phyloP scores from a whole-genome alignment of 2,329 filamentous ascomycete genomes.

The Berkeleyomyces rouxiae region DNA sequence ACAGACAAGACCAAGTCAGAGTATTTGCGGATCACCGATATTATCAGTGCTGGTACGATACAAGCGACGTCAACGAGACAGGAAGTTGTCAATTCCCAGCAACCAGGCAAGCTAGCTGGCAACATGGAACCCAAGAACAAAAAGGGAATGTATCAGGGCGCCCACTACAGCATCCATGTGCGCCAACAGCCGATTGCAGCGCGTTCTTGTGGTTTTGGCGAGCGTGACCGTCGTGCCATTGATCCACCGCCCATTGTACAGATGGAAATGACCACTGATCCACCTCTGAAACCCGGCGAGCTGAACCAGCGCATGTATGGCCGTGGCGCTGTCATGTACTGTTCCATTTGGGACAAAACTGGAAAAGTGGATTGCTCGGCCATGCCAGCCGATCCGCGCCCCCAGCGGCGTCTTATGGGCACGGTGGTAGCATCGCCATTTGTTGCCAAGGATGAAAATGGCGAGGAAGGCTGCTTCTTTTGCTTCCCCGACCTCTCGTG shows the following conservation, averaged over 20 bases:
- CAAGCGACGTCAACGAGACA: not conserved
- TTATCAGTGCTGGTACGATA: constrained; percentile 12
- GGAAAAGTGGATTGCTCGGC: constrained; percentile 51
- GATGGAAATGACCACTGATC: constrained; percentile 44
- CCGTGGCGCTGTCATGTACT: constrained; percentile 52
- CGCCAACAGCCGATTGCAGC: constrained; percentile 67
- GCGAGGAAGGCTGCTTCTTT: constrained; percentile 65
- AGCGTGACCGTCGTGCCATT: constrained; percentile 64
- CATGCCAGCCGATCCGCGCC: constrained; percentile 54
- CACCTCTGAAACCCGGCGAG: constrained; percentile 34
- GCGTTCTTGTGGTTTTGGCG: constrained; percentile 67
- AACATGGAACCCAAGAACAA: not conserved
- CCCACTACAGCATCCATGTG: constrained; percentile 36
- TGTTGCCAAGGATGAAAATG: constrained; percentile 56
- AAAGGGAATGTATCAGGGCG: not conserved
- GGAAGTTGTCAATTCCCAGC: not conserved
- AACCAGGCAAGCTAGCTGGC: not conserved
- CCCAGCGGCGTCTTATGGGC: constrained; percentile 64
- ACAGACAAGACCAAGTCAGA: constrained; percentile 10
- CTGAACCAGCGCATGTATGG: constrained; percentile 29
- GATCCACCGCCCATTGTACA: constrained; percentile 74
- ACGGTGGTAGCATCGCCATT: constrained; percentile 63
- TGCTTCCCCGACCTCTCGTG: constrained; percentile 72
- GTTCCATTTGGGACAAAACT: constrained; percentile 55
- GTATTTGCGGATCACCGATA: constrained; percentile 16